phyloP scores from a whole-genome alignment of 352 stramenopile species.

The Paralagenidium karlingii region DNA sequence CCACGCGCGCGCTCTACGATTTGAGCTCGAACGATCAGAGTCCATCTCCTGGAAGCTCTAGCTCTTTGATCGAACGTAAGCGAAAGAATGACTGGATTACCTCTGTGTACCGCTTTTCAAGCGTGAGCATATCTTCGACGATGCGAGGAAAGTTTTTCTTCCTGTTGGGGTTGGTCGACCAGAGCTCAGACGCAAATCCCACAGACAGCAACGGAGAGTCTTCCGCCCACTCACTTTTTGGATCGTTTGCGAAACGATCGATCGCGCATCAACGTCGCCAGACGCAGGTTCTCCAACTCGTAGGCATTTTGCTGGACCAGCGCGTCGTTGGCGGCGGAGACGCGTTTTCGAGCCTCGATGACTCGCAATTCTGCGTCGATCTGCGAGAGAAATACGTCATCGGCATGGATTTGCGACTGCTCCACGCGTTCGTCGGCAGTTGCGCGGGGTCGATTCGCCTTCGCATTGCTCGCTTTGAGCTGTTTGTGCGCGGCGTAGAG shows the following conservation, averaged over 20 bases:
- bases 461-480: too few species aligned
- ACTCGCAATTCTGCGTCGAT: too few species aligned
- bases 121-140: conserved; percentile 54
- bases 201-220: not conserved
- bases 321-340: too few species aligned
- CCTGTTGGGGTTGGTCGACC: conserved; percentile 5
- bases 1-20: conserved; percentile 15
- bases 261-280: conserved; percentile 31
- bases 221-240: conserved; percentile 27
- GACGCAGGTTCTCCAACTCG: conserved; percentile 42
- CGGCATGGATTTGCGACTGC: too few species aligned
- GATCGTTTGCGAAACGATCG: conserved; percentile 18
- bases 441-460: too few species aligned
- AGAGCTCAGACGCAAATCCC: not conserved
- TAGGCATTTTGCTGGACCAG: conserved; percentile 35
- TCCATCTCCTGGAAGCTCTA: too few species aligned
- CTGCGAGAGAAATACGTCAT: too few species aligned
- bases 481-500: too few species aligned
- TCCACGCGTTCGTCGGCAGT: too few species aligned
- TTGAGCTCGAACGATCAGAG: too few species aligned
- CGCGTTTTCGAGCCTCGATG: too few species aligned
- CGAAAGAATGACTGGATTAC: conserved; percentile 7
- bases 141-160: conserved; percentile 38
- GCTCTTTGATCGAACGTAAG: too few species aligned
- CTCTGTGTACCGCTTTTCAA: conserved; percentile 37